These are phyloP conservation scores for Sphaerostilbella broomeana DNA, from an alignment of 2,329 filamentous ascomycete species.

Conservation along the genomic window DNA sequence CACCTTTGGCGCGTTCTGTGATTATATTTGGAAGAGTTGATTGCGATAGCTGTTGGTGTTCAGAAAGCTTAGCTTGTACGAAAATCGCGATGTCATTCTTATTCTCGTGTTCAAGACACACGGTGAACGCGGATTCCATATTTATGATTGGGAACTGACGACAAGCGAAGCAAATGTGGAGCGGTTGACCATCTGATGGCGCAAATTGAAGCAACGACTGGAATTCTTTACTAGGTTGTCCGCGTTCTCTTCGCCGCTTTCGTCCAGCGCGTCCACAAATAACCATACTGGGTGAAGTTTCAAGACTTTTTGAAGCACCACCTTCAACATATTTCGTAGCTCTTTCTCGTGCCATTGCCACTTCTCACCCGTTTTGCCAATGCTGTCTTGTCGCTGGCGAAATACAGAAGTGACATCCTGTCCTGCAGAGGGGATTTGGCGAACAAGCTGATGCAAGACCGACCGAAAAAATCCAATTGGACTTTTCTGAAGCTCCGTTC, in stretches of 20 bases:
- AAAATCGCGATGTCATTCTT: constrained; percentile 23
- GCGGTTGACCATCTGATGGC: neutral
- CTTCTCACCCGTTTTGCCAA: constrained; percentile 14
- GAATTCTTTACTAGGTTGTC: constrained; percentile 12
- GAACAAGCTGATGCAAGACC: constrained; percentile 28
- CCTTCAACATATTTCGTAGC: constrained; percentile 17
- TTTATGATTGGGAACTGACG: constrained; percentile 26
- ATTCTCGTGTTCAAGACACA: constrained; percentile 28
- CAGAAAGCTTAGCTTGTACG: constrained; percentile 20
- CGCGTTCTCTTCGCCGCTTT: constrained; percentile 23
- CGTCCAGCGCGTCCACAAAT: constrained; percentile 32
- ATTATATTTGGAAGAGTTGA: constrained; percentile 18
- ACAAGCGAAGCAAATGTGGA: constrained; percentile 27
- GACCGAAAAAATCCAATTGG: constrained; percentile 30
- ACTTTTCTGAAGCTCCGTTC: constrained; percentile 25
- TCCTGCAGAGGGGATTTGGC: constrained; percentile 18
- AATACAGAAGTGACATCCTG: constrained; percentile 17
- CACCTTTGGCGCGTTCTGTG: constrained; percentile 21
- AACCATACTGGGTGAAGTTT: constrained; percentile 18
- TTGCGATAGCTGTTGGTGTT: neutral
- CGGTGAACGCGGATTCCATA: constrained; percentile 17
- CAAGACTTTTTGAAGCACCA: constrained; percentile 18
- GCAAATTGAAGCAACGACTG: constrained; percentile 16
- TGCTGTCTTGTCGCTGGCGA: constrained; percentile 1
- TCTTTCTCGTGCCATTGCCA: constrained; percentile 25